A percentile compares a stretch with the other conserved stretches of the same genome.
phyloP scores from a whole-genome alignment of 2,329 filamentous ascomycete species.

The Talaromyces verruculosus region DNA sequence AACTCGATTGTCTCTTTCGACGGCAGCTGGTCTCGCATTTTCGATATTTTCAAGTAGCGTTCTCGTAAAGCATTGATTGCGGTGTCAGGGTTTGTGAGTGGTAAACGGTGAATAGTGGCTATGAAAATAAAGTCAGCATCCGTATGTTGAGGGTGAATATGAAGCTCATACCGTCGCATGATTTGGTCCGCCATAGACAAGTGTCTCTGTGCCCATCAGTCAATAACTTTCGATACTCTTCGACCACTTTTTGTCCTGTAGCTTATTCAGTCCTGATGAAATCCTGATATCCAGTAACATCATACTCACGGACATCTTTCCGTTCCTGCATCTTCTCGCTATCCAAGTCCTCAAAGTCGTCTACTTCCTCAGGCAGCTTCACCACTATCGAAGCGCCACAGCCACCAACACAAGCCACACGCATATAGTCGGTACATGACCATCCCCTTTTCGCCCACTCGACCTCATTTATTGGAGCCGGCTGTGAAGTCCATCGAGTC shows the following conservation, averaged over 20 bases:
- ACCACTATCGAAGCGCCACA: slow-evolving; percentile 84
- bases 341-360: slow-evolving; percentile 50
- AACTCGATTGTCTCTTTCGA: slow-evolving; percentile 32
- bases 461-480: slow-evolving; percentile 79
- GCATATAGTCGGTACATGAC: slow-evolving; percentile 79
- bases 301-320: slow-evolving; percentile 45
- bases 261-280: neutral
- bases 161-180: slow-evolving; percentile 71
- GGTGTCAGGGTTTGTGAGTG: slow-evolving; percentile 61
- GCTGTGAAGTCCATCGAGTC: slow-evolving; percentile 91
- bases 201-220: slow-evolving; percentile 72
- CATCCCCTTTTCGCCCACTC: slow-evolving; percentile 94
- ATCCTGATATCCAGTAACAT: neutral
- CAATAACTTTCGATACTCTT: slow-evolving; percentile 73
- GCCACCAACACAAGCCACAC: slow-evolving; percentile 75
- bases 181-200: slow-evolving; percentile 81
- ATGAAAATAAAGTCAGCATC: slow-evolving; percentile 24
- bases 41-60: slow-evolving; percentile 61
- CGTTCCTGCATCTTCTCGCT: slow-evolving; percentile 43
- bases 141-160: neutral
- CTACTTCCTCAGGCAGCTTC: slow-evolving; percentile 68
- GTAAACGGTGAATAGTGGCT: slow-evolving; percentile 66
- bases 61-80: slow-evolving; percentile 60
- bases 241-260: slow-evolving; percentile 65
- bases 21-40: slow-evolving; percentile 42